Conservation (phyloP, 345 rosid species). For the Populus tremula region DNA sequence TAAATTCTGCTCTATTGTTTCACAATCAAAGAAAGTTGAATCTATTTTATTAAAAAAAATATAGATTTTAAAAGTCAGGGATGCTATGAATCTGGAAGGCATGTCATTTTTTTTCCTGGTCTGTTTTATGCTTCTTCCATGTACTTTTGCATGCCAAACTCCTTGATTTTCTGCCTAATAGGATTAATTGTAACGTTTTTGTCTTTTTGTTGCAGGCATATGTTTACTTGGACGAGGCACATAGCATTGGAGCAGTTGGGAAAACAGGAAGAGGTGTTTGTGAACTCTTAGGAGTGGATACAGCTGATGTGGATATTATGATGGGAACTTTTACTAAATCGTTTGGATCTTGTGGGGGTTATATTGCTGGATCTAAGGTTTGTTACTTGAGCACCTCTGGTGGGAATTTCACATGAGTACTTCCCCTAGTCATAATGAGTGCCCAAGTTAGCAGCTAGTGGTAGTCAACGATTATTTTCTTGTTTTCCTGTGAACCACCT, state of each 20-base stretch:
- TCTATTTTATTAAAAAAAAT: too few species aligned
- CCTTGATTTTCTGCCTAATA: neutral
- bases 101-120: neutral
- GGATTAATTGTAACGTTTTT: neutral
- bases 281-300: conserved; percentile 86
- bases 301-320: conserved; percentile 93
- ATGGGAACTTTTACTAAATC: conserved; percentile 99
- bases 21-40: neutral
- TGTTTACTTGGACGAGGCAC: conserved; percentile 92
- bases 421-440: neutral
- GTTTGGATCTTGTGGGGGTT: conserved; percentile 98
- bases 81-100: neutral
- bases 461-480: neutral
- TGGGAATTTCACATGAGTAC: neutral
- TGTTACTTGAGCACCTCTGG: conserved; percentile 3
- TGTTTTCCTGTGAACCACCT: neutral
- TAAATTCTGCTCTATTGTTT: neutral
- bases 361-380: conserved; percentile 95
- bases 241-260: conserved; percentile 97
- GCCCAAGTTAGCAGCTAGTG: neutral
- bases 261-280: conserved; percentile 94
- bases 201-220: conserved; percentile 49
- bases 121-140: neutral
- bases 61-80: neutral
- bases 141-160: neutral